A percentile compares a stretch with the other conserved stretches of the same genome.
phyloP scores from a whole-genome alignment of 2,329 filamentous ascomycete genomes.

The Phialophora expanda region DNA sequence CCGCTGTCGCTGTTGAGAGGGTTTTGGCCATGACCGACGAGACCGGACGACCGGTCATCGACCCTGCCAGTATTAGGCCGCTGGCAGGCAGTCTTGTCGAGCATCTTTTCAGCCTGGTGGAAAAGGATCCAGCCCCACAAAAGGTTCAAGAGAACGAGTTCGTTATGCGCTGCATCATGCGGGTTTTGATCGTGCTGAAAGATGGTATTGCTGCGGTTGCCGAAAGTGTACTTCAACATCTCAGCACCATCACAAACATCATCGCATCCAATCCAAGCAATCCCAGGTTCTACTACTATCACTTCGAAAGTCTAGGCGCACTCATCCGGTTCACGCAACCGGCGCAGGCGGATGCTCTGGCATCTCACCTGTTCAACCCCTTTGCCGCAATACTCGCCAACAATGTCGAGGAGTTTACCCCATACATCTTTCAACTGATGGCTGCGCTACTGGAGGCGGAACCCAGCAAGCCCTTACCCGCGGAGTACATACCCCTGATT shows the following conservation, averaged over 20 bases:
- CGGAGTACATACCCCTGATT: slow-evolving; percentile 80
- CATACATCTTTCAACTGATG: slow-evolving; percentile 95
- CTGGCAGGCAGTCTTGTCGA: slow-evolving; percentile 84
- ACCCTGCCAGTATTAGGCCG: slow-evolving; percentile 75
- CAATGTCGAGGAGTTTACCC: slow-evolving; percentile 91
- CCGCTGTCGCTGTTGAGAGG: slow-evolving; percentile 93
- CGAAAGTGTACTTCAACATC: slow-evolving; percentile 78
- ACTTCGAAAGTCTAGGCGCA: slow-evolving; percentile 92
- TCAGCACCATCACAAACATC: slow-evolving; percentile 86
- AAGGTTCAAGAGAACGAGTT: slow-evolving; percentile 99
- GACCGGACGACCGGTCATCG: slow-evolving; percentile 78
- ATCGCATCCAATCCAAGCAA: slow-evolving; percentile 97
- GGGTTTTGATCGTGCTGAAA: slow-evolving; percentile 90
- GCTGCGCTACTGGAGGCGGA: slow-evolving; percentile 88
- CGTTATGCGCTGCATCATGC: slow-evolving; percentile 97
- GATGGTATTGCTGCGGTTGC: slow-evolving; percentile 76
- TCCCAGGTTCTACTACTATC: slow-evolving; percentile 96
- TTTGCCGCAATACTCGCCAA: slow-evolving; percentile 80
- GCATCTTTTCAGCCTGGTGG: slow-evolving; percentile 89
- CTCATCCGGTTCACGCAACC: slow-evolving; percentile 74
- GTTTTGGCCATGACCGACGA: slow-evolving; percentile 79
- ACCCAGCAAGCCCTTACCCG: slow-evolving; percentile 75
- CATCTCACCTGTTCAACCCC: slow-evolving; percentile 79
- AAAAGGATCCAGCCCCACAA: slow-evolving; percentile 79
- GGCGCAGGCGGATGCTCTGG: slow-evolving; percentile 69